Base-by-base conservation (phyloP, 352 stramenopile genomes). In the Hyphochytrium catenoides region DNA sequence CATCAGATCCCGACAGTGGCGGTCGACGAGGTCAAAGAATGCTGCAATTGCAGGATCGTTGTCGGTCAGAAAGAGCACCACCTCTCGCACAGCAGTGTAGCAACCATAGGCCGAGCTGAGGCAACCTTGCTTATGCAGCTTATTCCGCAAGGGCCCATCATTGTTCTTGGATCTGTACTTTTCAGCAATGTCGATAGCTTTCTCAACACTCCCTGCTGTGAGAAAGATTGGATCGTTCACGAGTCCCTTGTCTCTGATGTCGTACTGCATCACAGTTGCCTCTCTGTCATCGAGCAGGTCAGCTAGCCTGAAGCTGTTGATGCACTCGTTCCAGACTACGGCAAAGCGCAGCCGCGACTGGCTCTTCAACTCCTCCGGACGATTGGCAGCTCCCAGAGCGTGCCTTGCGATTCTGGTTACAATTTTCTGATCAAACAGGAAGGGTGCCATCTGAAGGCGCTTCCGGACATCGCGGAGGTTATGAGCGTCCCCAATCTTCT, bases 291-390 rank as follows among this genome's bases (percentile, higher is more conserved):
- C 70, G 20, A 85, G 48, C 32, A 85, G 53, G 46, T 85, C 70
- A 1, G 67, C 79, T 30, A 85, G 41, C 15, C 70, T 67, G 41
- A 81, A 85, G 47, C 70, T 81, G 54, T 68, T 85, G 11, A 85
- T 57, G 41, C 81, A 77, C 34, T 82, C 70, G 29, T 85, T 85
- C 70, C 70, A 85, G 5, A 85, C 70, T 0, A 85, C 68, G 1
- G 65, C 66, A 36, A 85, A 85, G 9, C 70, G 67, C 34, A 85
- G 43, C 1, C 66, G 66, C 27, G 60, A 67, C 42, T 77, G 63
- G 17, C 59, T 74, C 36, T 63, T 68, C 26, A 69, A 72, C 5
- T 52, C 56, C 22, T 55, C 50, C 17, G 57, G 55, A 2, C 51
- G 45, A 29, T 58, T 73, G 0, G 57, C 46, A 31, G n/a, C n/a